Evolutionary conservation across 441 rosid genomes (phyloP), one percentile per base, ranked within the genome.

Genomic region (Kokia cookei): DNA sequence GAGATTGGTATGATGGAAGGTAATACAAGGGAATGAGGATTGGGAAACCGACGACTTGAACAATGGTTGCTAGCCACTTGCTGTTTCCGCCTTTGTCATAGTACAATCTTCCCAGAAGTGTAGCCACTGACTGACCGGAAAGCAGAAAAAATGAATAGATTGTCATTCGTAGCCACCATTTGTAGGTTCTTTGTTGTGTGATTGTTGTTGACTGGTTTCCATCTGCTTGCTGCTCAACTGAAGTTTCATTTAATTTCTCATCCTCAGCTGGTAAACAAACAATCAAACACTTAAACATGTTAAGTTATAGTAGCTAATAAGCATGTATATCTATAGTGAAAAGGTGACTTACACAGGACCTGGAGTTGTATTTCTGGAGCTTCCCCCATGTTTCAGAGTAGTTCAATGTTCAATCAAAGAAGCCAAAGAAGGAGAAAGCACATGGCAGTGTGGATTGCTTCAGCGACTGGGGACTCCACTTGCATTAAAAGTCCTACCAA

Each of bases 21-120:
- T 3, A 66, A 66, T 66, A 82, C 63, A 75, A 78, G 59, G 84
- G 87, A 48, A 83, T 37, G 69, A 86, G 83, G 74, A 85, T 75
- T 9, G 86, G 90, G 82, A 88, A 86, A 62, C 86, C 89, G 0
- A 65, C 77, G 0, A 74, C 71, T 63, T 88, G 90, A 19, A 84
- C 79, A n/a, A 86, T 65, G 42, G 88, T 79, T 73, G 84, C 87
- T 71, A 85, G 17, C 84, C 86, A 80, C 27, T 66, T 74, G 74
- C 84, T 83, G 3, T 76, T 68, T 22, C 86, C 86, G 3, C 86
- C 84, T 73, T 78, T 72, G 13, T 53, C 69, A 5, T 65, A 83
- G 79, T 83, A 83, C 24, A 76, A 76, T 66, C 76, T 78, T 61
- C 82, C 79, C 0, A 83, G 69, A 68, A 76, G 74, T 13, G 75